Percentiles rank a stretch among this genome's conserved stretches.
These are phyloP conservation scores for Euphrasia arctica DNA, from an alignment of 305 asterid genomes.

Conservation along the genomic window DNA sequence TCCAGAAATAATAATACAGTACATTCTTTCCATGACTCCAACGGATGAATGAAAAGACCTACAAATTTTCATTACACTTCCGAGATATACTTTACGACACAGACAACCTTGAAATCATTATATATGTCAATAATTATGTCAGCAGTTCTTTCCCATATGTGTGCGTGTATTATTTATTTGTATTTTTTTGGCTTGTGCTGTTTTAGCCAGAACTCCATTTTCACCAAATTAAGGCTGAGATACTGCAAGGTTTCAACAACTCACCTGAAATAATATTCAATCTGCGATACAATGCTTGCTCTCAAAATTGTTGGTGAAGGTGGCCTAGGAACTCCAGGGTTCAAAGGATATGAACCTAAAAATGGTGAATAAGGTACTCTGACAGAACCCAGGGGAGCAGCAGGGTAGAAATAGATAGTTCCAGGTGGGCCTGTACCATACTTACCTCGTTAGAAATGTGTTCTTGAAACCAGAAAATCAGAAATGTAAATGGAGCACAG, in stretches of 20 bases:
- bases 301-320: slow-evolving; percentile 52
- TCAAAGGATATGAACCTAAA: slow-evolving; percentile 55
- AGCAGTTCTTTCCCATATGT: too few relatives aligned
- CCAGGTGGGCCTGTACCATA: too few relatives aligned
- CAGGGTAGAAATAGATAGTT: slow-evolving; percentile 45
- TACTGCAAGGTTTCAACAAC: slow-evolving; percentile 15
- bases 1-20: neutral
- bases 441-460: too few relatives aligned
- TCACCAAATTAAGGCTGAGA: slow-evolving; percentile 16
- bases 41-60: slow-evolving; percentile 3
- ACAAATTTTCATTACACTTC: neutral
- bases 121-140: neutral
- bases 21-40: slow-evolving; percentile 8
- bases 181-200: neutral
- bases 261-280: slow-evolving; percentile 97
- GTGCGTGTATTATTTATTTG: too few relatives aligned
- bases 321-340: slow-evolving; percentile 51
- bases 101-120: neutral
- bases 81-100: too few relatives aligned
- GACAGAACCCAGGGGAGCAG: slow-evolving; percentile 60
- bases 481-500: too few relatives aligned
- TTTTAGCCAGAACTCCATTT: slow-evolving; percentile 16
- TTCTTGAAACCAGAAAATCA: too few relatives aligned
- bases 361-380: slow-evolving; percentile 66
- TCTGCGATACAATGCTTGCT: slow-evolving; percentile 63